A percentile compares a stretch with the other conserved stretches of the same genome.
Evolutionary conservation across 495 filamentous ascomycete species (phyloP).

Genomic region (Baudoinia panamericana): DNA sequence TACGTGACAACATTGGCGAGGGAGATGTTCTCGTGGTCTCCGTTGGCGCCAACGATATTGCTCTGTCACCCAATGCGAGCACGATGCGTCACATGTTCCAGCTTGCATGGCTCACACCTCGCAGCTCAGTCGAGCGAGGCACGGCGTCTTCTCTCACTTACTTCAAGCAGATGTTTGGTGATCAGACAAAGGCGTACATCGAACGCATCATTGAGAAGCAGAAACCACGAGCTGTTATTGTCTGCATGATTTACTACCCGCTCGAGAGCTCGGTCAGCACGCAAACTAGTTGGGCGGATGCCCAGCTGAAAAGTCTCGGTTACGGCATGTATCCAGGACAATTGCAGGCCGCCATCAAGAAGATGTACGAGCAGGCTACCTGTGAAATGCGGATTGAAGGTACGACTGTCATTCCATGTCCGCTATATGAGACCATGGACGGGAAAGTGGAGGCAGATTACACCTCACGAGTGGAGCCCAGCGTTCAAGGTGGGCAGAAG

Average conservation of each 20-base stretch:
- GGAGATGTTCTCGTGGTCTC: slow-evolving; percentile 27
- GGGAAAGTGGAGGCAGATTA: slow-evolving; percentile 23
- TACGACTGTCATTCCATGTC: slow-evolving; percentile 23
- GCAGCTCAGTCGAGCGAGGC: slow-evolving; percentile 18
- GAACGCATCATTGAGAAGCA: slow-evolving; percentile 12
- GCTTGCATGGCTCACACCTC: slow-evolving; percentile 23
- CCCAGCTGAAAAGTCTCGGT: slow-evolving; percentile 20
- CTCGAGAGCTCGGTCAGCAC: slow-evolving; percentile 14
- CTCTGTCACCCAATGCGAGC: slow-evolving; percentile 17
- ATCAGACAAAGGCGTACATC: slow-evolving; percentile 21
- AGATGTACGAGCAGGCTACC: slow-evolving; percentile 25
- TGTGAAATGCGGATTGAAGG: slow-evolving; percentile 20
- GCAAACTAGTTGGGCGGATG: slow-evolving; percentile 25
- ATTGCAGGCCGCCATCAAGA: slow-evolving; percentile 24
- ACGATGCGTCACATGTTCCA: slow-evolving; percentile 24
- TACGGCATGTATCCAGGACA: slow-evolving; percentile 23
- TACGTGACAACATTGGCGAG: slow-evolving; percentile 22
- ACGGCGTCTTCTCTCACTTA: slow-evolving; percentile 19
- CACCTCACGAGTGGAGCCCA: slow-evolving; percentile 25
- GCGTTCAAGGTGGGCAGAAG: slow-evolving; percentile 23
- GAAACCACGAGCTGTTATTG: slow-evolving; percentile 25
- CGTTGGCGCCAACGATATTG: slow-evolving; percentile 29
- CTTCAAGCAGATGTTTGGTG: slow-evolving; percentile 22
- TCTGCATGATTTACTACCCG: slow-evolving; percentile 30
- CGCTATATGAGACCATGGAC: slow-evolving; percentile 24